These are phyloP conservation scores for Cicer cuneatum DNA, from an alignment of 306 rosid species.

Conservation along the genomic window DNA sequence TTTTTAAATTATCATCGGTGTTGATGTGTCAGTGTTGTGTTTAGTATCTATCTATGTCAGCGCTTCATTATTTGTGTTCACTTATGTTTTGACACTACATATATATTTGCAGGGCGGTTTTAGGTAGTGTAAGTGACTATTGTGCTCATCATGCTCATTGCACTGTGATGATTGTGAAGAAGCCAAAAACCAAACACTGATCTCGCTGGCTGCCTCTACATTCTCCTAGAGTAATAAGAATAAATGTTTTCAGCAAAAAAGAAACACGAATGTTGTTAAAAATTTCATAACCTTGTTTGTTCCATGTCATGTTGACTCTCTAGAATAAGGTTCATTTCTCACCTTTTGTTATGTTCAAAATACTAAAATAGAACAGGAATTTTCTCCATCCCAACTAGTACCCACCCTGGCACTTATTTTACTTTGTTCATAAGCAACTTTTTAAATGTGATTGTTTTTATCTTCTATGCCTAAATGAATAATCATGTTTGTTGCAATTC, in stretches of 20 bases:
- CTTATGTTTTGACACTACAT: neutral
- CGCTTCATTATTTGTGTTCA: neutral
- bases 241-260: conserved; percentile 2
- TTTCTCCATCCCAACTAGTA: neutral
- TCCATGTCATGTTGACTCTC: neutral
- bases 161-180: conserved; percentile 81
- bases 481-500: neutral
- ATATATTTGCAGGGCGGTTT: conserved; percentile 65
- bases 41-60: too few species aligned
- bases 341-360: neutral
- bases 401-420: neutral
- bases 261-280: conserved; percentile 3
- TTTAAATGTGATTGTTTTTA: neutral
- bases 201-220: neutral
- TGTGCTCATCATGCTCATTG: conserved; percentile 83
- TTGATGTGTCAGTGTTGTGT: too few species aligned
- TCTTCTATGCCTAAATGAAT: neutral
- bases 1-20: too few species aligned
- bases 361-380: neutral
- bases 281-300: neutral
- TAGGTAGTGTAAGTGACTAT: conserved; percentile 86
- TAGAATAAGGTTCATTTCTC: conserved; percentile 9
- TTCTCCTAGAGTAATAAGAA: conserved; percentile 26
- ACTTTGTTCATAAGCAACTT: neutral
- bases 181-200: conserved; percentile 65